A percentile compares a stretch with the other conserved stretches of the same genome.
phyloP scores from a whole-genome alignment of 2,329 filamentous ascomycete species.

The Cytospora mali region DNA sequence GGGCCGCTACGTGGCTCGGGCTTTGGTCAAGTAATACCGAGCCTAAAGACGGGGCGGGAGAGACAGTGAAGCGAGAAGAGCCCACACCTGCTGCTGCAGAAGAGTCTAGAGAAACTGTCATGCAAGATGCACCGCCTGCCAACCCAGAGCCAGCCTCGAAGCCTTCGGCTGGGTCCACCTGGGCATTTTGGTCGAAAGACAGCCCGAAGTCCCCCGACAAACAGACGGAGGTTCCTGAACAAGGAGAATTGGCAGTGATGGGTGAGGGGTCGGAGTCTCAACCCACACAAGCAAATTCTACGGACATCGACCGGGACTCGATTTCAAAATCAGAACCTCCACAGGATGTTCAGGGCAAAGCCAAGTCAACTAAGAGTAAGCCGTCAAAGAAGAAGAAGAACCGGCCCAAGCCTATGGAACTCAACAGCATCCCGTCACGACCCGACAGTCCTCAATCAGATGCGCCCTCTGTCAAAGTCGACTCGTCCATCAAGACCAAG shows the following conservation, averaged over 20 bases:
- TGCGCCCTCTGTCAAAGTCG: constrained; percentile 32
- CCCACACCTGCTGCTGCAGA: constrained; percentile 31
- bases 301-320: constrained; percentile 41
- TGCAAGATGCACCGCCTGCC: constrained; percentile 45
- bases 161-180: constrained; percentile 65
- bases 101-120: constrained; percentile 44
- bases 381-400: constrained; percentile 46
- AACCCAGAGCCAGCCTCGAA: constrained; percentile 38
- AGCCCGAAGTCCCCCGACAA: constrained; percentile 41
- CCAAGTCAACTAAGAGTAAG: constrained; percentile 34
- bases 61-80: constrained; percentile 25
- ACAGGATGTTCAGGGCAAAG: constrained; percentile 40
- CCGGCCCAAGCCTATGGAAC: constrained; percentile 52
- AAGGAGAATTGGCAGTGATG: constrained; percentile 59
- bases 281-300: constrained; percentile 50
- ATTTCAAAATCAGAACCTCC: constrained; percentile 32
- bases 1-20: constrained; percentile 40
- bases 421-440: constrained; percentile 43
- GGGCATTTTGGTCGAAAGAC: constrained; percentile 80
- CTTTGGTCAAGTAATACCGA: constrained; percentile 24
- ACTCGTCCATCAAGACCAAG: constrained; percentile 36
- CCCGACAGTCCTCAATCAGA: constrained; percentile 41
- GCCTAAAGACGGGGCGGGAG: constrained; percentile 11
- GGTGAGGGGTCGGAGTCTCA: constrained; percentile 60
- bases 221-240: constrained; percentile 38